A percentile compares a stretch with the other conserved stretches of the same genome.
phyloP scores from a whole-genome alignment of 768 basidiomycete genomes.

The Candolleomyces eurysporus region DNA sequence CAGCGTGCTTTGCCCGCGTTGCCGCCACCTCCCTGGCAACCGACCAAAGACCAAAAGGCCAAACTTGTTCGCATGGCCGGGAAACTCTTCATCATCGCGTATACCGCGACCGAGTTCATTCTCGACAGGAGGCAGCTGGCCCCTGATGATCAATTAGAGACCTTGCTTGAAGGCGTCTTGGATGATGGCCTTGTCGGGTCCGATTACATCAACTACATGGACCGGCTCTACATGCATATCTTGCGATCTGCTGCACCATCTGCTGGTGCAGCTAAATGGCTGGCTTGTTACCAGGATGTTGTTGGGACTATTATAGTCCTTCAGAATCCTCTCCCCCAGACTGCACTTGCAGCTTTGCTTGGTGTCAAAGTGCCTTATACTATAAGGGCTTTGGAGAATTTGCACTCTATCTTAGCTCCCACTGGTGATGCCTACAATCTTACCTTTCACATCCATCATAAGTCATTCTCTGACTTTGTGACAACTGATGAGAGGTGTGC shows the following conservation, averaged over 20 bases:
- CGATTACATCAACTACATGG: not conserved
- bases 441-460: not conserved
- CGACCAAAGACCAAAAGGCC: not conserved
- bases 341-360: not conserved
- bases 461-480: slow-evolving; percentile 6
- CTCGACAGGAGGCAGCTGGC: not conserved
- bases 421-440: not conserved
- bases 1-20: not conserved
- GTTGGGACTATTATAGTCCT: not conserved
- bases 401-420: not conserved
- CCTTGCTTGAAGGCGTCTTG: not conserved
- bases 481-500: not conserved
- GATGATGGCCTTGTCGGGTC: not conserved
- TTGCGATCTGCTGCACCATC: not conserved
- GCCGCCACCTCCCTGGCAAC: not conserved
- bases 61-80: slow-evolving; percentile 1
- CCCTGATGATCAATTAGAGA: not conserved
- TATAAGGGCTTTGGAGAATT: not conserved
- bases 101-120: not conserved
- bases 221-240: not conserved
- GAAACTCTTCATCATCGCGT: slow-evolving; percentile 3
- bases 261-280: not conserved
- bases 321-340: not conserved
- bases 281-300: not conserved
- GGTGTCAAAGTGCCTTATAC: not conserved